These are phyloP conservation scores for Thielaviopsis populi DNA, from an alignment of 2,329 filamentous ascomycete genomes.

Conservation along the genomic window DNA sequence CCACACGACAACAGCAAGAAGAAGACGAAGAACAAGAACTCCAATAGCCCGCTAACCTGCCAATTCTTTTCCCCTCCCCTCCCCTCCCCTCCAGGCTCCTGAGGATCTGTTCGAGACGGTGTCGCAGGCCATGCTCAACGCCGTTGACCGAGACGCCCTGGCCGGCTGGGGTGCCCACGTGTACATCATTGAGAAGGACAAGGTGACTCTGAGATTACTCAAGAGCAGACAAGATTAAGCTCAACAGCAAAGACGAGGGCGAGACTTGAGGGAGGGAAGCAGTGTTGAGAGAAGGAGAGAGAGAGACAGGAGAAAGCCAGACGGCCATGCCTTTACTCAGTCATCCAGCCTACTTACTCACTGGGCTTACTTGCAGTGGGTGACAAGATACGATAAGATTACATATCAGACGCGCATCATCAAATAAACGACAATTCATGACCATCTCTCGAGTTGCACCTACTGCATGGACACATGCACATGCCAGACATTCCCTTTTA, in stretches of 20 bases:
- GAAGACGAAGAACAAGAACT: too few relatives aligned
- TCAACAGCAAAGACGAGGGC: not conserved
- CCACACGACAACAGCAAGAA: not conserved
- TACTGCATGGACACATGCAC: not conserved
- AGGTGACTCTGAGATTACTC: constrained; percentile 96
- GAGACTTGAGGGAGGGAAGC: constrained; percentile 8
- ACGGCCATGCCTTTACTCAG: not conserved
- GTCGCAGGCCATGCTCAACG: constrained; percentile 87
- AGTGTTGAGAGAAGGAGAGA: not conserved
- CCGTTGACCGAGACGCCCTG: constrained; percentile 88
- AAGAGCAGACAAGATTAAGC: constrained; percentile 88
- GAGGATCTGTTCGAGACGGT: constrained; percentile 98
- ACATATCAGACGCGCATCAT: constrained; percentile 8
- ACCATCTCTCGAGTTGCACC: not conserved
- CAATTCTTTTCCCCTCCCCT: not conserved
- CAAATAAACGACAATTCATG: constrained; percentile 16
- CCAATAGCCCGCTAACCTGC: not conserved
- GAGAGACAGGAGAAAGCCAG: not conserved
- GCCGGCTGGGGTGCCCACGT: constrained; percentile 98
- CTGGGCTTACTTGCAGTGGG: not conserved
- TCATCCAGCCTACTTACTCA: not conserved
- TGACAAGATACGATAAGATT: not conserved
- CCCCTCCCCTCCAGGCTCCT: constrained; percentile 42
- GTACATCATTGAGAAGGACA: constrained; percentile 99
- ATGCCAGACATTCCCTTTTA: not conserved